Evolutionary conservation across 306 rosid species (phyloP).

Genomic region (Vigna hirtella): DNA sequence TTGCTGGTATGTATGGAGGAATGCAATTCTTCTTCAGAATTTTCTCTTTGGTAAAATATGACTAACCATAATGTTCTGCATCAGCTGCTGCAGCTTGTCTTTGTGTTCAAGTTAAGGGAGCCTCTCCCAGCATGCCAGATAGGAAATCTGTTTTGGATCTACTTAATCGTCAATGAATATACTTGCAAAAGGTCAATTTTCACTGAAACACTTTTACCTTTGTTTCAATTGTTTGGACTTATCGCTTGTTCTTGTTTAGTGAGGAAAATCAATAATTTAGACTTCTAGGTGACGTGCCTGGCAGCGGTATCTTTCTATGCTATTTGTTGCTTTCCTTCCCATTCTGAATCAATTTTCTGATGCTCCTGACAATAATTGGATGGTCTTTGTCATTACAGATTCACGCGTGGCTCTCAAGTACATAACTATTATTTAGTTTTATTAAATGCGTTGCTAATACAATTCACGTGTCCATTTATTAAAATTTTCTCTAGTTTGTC

Average conservation of each 20-base stretch:
- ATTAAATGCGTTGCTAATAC: neutral
- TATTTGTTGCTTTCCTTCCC: constrained; percentile 28
- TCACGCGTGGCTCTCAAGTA: neutral
- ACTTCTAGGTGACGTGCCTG: neutral
- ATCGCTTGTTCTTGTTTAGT: constrained; percentile 22
- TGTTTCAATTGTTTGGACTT: constrained; percentile 1
- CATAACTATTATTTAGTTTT: constrained; percentile 7
- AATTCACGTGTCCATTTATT: neutral
- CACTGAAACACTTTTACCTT: constrained; percentile 10
- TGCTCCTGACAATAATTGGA: neutral
- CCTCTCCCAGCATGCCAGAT: constrained; percentile 96
- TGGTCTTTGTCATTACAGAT: constrained; percentile 5
- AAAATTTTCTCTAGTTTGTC: neutral
- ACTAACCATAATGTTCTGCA: constrained; percentile 22
- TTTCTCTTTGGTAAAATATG: neutral
- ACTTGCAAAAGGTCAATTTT: constrained; percentile 45
- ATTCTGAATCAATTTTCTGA: neutral
- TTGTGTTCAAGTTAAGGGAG: constrained; percentile 96
- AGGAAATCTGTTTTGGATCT: constrained; percentile 76
- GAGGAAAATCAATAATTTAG: neutral
- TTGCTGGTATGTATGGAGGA: constrained; percentile 64
- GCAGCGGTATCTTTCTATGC: neutral
- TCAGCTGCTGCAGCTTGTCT: constrained; percentile 98
- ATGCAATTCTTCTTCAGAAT: constrained; percentile 15
- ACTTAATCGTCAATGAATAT: constrained; percentile 60